Evolutionary conservation across 192 early-diverging fungal genomes (phyloP), one percentile per base, ranked within the genome.

Genomic region (Dispira parvispora): DNA sequence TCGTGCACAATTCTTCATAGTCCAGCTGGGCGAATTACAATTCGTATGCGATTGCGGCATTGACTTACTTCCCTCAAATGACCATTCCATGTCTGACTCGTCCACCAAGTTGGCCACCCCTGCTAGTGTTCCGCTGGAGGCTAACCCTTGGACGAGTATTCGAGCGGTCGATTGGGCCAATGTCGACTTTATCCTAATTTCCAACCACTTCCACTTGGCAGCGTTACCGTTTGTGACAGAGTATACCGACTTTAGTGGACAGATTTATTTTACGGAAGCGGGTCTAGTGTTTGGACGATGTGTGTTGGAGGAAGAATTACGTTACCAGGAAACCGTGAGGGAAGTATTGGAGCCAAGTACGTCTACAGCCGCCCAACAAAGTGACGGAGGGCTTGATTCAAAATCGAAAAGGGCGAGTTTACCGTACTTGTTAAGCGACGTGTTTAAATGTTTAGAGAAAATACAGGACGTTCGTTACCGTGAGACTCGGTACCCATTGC

Each of bases 171-270:
- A 85, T 71, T 76, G 84, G 66, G 76, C 73, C 52, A 71, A 71
- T 0, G 80, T 94, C 14, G 88, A 91, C 70, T 77, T 84, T 63
- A 76, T 94, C 21, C 68, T 94, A 3, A 69, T 94, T 28, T 80
- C 84, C 46, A 85, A 88, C 72, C 79, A 78, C 65, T 80, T 84
- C 58, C 78, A 87, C 57, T 83, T 86, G 75, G 69, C 84, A 23
- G 82, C 84, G 50, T 71, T 94, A 28, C 91, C 91, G 18, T 94
- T 78, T 65, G 70, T 91, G 32, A 91, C 87, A 1, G 89, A 91
- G 46, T 90, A 86, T 73, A 79, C 83, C 0, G 81, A 78, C 23
- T 94, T 90, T 67, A 73, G 80, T 23, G 88, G 88, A 3, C 77
- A 75, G 8, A 80, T 94, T 5, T 83, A 81, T 71, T 87, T 85